A percentile compares a stretch with the other conserved stretches of the same genome.
Conservation (phyloP, 139 green algal genomes). For the Tetradesmus lagerheimii region DNA sequence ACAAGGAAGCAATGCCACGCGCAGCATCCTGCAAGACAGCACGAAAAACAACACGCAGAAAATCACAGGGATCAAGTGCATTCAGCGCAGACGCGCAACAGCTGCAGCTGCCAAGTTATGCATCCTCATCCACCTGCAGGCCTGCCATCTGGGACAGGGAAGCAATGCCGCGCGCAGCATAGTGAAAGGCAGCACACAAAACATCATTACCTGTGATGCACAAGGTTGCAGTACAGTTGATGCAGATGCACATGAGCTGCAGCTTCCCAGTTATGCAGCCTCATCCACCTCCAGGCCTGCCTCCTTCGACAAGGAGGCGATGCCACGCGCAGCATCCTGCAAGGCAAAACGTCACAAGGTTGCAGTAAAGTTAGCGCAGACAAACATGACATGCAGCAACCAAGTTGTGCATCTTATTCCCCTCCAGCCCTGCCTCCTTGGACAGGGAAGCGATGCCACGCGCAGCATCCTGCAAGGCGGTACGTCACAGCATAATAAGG, state of each 20-base stretch:
- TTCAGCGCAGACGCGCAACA: too few species aligned
- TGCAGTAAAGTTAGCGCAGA: too few species aligned
- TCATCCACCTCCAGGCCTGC: slow-evolving; percentile 79
- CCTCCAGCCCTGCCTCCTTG: slow-evolving; percentile 78
- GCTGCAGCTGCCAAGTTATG: slow-evolving; percentile 84
- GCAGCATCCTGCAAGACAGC: neutral
- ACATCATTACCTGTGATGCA: too few species aligned
- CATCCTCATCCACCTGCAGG: slow-evolving; percentile 80
- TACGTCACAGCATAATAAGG: too few species aligned
- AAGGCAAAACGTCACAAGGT: too few species aligned
- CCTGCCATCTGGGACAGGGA: slow-evolving; percentile 75
- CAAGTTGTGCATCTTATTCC: too few species aligned
- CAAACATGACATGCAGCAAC: too few species aligned
- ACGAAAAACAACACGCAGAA: too few species aligned
- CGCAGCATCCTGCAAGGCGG: slow-evolving; percentile 72
- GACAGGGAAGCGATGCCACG: slow-evolving; percentile 71
- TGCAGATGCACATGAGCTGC: too few species aligned
- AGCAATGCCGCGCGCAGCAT: slow-evolving; percentile 77
- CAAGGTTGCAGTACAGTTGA: too few species aligned
- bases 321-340: slow-evolving; percentile 75
- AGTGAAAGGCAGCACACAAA: slow-evolving; percentile 48
- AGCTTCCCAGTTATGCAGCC: too few species aligned
- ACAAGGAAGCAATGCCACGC: slow-evolving; percentile 66
- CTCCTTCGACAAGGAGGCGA: slow-evolving; percentile 73
- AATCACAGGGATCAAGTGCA: too few species aligned